A percentile compares a stretch with the other conserved stretches of the same genome.
Evolutionary conservation across 306 rosid genomes (phyloP).

Genomic region (Fragaria iinumae): DNA sequence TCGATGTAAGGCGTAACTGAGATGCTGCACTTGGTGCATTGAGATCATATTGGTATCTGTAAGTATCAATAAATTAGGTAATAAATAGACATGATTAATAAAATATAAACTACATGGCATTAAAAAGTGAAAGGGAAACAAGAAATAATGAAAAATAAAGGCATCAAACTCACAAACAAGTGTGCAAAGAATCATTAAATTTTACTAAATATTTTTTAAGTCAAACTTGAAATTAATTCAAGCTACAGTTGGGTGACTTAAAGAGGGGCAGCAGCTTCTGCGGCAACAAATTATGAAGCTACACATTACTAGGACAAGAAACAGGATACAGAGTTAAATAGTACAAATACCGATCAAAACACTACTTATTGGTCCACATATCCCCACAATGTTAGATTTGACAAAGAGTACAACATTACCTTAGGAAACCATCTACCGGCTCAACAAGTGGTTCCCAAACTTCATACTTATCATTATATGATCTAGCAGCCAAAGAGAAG

Average conservation of each 20-base stretch:
- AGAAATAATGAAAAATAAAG: neutral
- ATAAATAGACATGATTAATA: neutral
- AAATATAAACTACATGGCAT: neutral
- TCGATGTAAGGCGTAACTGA: constrained; percentile 81
- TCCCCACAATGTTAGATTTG: neutral
- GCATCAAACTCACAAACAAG: neutral
- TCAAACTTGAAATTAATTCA: neutral
- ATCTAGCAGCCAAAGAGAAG: constrained; percentile 85
- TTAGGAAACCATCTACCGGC: constrained; percentile 84
- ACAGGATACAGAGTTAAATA: neutral
- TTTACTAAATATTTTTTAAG: neutral
- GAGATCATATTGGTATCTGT: constrained; percentile 79
- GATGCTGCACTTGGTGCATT: constrained; percentile 84
- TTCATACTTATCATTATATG: constrained; percentile 88
- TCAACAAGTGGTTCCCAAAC: constrained; percentile 97
- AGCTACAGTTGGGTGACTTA: neutral
- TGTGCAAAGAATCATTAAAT: neutral
- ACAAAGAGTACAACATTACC: constrained; percentile 41
- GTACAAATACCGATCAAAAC: neutral
- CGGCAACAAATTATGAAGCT: neutral
- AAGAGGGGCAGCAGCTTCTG: neutral
- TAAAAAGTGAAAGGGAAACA: neutral
- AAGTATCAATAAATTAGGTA: constrained; percentile 12
- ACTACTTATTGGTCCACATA: neutral
- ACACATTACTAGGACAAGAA: neutral